Evolutionary conservation across 352 stramenopile species (phyloP).

Genomic region (Aphanomyces stellatus): DNA sequence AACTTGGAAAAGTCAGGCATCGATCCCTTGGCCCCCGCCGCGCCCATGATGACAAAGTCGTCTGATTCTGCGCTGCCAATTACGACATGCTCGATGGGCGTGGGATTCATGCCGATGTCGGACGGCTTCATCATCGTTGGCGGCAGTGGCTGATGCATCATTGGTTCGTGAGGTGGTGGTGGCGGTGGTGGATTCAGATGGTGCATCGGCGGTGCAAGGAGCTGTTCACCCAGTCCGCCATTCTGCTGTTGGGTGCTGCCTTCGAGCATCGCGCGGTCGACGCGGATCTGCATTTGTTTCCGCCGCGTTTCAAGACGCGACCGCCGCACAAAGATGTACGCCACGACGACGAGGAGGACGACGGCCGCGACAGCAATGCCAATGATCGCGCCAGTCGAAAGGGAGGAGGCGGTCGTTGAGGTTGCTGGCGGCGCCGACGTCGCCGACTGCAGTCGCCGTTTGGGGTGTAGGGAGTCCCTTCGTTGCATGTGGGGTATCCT

Average conservation of each 20-base stretch:
- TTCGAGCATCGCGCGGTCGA: slow-evolving; percentile 11
- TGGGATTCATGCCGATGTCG: slow-evolving; percentile 21
- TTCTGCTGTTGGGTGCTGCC: slow-evolving; percentile 9
- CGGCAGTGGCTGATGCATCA: too few relatives aligned
- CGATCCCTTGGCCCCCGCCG: slow-evolving; percentile 8
- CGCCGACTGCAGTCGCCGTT: not conserved
- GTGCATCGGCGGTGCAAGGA: not conserved
- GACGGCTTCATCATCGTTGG: slow-evolving; percentile 24
- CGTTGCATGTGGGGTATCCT: not conserved
- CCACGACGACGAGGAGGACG: slow-evolving; percentile 13
- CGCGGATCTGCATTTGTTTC: slow-evolving; percentile 12
- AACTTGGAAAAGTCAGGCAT: slow-evolving; percentile 4
- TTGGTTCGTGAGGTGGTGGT: slow-evolving; percentile 19
- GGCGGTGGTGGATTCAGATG: slow-evolving; percentile 8
- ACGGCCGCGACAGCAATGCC: slow-evolving; percentile 13
- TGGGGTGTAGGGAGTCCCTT: not conserved
- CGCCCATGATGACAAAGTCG: slow-evolving; percentile 27
- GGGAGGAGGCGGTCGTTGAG: too few relatives aligned
- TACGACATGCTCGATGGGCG: slow-evolving; percentile 23
- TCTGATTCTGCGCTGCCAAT: slow-evolving; percentile 20
- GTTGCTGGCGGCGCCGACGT: too few relatives aligned
- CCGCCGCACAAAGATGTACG: slow-evolving; percentile 17
- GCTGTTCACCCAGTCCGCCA: not conserved
- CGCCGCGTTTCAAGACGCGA: slow-evolving; percentile 13
- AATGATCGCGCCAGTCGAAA: slow-evolving; percentile 18